phyloP scores from a whole-genome alignment of 345 rosid species.

The Theobroma cacao region DNA sequence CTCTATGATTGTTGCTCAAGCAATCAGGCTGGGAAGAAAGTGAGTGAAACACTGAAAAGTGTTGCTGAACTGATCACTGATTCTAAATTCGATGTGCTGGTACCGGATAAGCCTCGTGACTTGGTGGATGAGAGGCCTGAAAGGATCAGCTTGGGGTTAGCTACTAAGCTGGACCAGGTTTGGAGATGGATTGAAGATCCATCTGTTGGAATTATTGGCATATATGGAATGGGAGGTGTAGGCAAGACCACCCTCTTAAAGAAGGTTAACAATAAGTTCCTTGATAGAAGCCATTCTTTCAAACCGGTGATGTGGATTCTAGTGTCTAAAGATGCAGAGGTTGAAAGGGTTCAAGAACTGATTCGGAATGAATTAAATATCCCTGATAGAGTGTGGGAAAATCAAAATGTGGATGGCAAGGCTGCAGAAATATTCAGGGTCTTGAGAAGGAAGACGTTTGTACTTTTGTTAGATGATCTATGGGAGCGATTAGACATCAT shows the following conservation, averaged over 20 bases:
- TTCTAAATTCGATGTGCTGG: neutral
- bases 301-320: conserved; percentile 5
- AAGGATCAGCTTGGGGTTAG: neutral
- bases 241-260: conserved; percentile 25
- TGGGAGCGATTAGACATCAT: conserved; percentile 3
- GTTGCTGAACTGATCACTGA: neutral
- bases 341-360: neutral
- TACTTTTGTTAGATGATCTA: conserved; percentile 22
- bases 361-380: neutral
- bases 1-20: no score
- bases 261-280: conserved; percentile 3
- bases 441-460: conserved; percentile 10
- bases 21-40: neutral
- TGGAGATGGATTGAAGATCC: conserved; percentile 1
- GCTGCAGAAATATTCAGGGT: neutral
- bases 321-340: neutral
- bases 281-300: rapidly evolving
- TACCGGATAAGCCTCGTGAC: neutral
- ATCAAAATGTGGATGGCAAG: neutral
- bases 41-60: neutral
- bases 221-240: conserved; percentile 20
- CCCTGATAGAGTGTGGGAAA: neutral
- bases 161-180: neutral
- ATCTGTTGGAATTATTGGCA: neutral
- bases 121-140: neutral